Percentiles rank a stretch among this genome's conserved stretches.
Evolutionary conservation across 2,329 filamentous ascomycete species (phyloP).

Genomic region (Verticillium albo-atrum): DNA sequence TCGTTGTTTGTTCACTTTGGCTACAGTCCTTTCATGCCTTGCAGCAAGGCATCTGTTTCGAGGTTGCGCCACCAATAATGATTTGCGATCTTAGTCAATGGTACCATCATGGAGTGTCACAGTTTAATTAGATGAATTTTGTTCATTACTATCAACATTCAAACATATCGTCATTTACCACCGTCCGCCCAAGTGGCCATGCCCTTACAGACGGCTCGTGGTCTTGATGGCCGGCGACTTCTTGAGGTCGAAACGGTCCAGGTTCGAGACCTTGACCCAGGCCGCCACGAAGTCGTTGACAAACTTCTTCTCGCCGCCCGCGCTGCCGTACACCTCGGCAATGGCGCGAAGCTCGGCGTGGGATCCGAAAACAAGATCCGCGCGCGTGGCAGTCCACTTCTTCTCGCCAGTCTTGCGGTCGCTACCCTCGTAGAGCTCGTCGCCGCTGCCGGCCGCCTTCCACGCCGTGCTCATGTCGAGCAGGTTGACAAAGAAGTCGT

Average conservation of each 20-base stretch:
- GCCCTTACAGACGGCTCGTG: neutral
- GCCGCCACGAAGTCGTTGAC: conserved; percentile 66
- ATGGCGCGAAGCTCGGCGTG: conserved; percentile 70
- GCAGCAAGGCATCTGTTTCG: too few species aligned
- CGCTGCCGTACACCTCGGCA: conserved; percentile 63
- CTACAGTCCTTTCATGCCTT: too few species aligned
- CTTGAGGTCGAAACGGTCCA: conserved; percentile 64
- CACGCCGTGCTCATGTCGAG: conserved; percentile 64
- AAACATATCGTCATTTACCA: neutral
- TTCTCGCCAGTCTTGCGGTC: conserved; percentile 62
- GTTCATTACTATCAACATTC: neutral
- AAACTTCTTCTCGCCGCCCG: conserved; percentile 61
- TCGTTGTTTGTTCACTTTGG: too few species aligned
- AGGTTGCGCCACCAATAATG: too few species aligned
- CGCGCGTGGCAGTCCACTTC: conserved; percentile 67
- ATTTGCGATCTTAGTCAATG: too few species aligned
- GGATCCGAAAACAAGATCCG: conserved; percentile 67
- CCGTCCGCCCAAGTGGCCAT: too few species aligned
- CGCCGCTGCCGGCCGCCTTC: conserved; percentile 35
- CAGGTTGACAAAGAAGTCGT: conserved; percentile 80
- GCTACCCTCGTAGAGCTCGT: conserved; percentile 57
- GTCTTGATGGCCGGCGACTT: conserved; percentile 1
- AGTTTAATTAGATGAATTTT: neutral
- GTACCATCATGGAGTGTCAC: too few species aligned
- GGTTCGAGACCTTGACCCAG: conserved; percentile 72